Evolutionary conservation across 768 basidiomycete genomes (phyloP), one percentile per base, ranked within the genome.

Genomic region (Stropharia rugosoannulata): DNA sequence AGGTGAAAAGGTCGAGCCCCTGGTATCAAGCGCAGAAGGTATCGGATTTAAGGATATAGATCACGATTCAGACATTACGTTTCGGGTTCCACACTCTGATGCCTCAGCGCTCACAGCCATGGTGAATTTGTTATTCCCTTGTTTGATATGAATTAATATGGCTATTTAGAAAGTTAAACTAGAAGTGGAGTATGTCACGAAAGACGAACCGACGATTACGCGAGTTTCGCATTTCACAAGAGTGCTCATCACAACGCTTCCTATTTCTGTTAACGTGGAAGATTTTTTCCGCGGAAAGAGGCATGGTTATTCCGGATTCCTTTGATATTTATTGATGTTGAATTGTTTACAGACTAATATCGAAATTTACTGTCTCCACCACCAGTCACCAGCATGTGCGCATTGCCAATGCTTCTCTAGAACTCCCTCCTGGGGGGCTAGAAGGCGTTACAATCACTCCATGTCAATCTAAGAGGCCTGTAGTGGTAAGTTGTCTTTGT

Each of bases 191-290:
- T 98, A 97, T 68, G 74, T 69, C 5, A 90, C 90, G 0, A 65
- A 63, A 5, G 60, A 72, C 1, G 81, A 88, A 56, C 79, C 85
- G 1, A 70, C 70, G 3, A 60, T 87, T 4, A 69, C 70, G 13
- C 80, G 93, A 37, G 80, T 69, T 5, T 68, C 92, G 25, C 75
- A 73, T 38, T 75, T 82, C 29, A 77, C 81, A 11, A 79, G 82
- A 55, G 69, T 78, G 2, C 75, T 95, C 4, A 76, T 80, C 12
- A 85, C 88, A 6, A 80, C 88, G 0, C 76, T 98, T 3, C 95
- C 96, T 0, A 77, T 99, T 42, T 84, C 89, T 2, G 90, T 98
- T 55, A 97, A 95, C 55, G 96, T 98, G 0, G 91, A 98, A 70
- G 97, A 99, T 68, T 95, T 93, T 70, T 98, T 98, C 77, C 85